phyloP scores from a whole-genome alignment of 179 eudicot genomes.

The Drosera spatulata region DNA sequence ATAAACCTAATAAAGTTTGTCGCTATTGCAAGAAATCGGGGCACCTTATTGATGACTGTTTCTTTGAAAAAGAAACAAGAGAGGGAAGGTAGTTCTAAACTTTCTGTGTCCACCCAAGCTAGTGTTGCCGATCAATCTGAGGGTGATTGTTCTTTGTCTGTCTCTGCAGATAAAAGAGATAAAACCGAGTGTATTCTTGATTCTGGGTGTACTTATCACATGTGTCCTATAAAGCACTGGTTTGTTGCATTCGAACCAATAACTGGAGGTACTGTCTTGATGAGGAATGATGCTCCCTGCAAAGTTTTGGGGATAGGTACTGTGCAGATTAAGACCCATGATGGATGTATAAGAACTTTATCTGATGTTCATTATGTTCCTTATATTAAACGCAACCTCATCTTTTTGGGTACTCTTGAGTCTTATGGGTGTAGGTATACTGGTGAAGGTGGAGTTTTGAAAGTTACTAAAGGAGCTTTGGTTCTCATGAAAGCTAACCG shows the following conservation, averaged over 20 bases:
- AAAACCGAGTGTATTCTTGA: too few species aligned
- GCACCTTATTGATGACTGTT: too few species aligned
- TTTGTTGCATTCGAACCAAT: slow-evolving; percentile 1
- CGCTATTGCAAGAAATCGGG: too few species aligned
- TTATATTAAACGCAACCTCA: slow-evolving; percentile 5
- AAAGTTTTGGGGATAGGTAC: slow-evolving; percentile 5
- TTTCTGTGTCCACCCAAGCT: too few species aligned
- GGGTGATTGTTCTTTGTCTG: too few species aligned
- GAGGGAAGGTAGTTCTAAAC: too few species aligned
- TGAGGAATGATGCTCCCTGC: slow-evolving; percentile 10
- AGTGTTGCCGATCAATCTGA: too few species aligned
- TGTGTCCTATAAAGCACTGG: background rate
- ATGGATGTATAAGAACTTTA: slow-evolving; percentile 7
- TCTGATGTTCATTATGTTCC: slow-evolving; percentile 9
- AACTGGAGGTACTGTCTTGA: slow-evolving; percentile 10
- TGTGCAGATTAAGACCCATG: slow-evolving; percentile 6
- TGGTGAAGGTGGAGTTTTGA: slow-evolving; percentile 7
- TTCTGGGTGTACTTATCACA: too few species aligned
- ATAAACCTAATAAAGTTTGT: too few species aligned
- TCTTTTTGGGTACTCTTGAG: slow-evolving; percentile 12
- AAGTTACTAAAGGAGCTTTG: background rate
- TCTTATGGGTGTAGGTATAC: slow-evolving; percentile 6
- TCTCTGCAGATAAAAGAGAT: too few species aligned
- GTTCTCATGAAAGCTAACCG: slow-evolving; percentile 1
- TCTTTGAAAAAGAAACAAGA: too few species aligned